These are phyloP conservation scores for Penicillium crustosum DNA, from an alignment of 2,329 filamentous ascomycete genomes.

Conservation along the genomic window DNA sequence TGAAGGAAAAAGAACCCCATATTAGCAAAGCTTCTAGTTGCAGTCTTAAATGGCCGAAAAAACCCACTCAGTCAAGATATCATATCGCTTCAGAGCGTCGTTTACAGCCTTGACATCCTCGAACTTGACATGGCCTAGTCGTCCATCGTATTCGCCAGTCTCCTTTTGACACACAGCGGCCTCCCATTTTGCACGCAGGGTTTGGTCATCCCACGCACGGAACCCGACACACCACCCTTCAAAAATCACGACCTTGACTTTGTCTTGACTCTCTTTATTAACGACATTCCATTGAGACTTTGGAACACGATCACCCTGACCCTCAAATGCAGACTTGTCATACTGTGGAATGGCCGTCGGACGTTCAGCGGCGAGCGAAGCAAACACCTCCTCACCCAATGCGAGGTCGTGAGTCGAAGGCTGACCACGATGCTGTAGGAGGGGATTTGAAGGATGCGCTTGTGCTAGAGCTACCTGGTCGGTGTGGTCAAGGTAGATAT, in stretches of 20 bases:
- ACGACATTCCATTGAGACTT: constrained; percentile 60
- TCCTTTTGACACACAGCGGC: constrained; percentile 48
- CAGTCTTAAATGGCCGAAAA: neutral
- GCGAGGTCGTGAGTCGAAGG: constrained; percentile 78
- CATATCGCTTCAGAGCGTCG: constrained; percentile 57
- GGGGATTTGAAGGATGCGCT: constrained; percentile 66
- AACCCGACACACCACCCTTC: constrained; percentile 94
- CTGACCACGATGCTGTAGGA: constrained; percentile 79
- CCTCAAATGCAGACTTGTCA: constrained; percentile 76
- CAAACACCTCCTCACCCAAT: constrained; percentile 64
- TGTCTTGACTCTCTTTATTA: constrained; percentile 37
- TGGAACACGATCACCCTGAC: constrained; percentile 72
- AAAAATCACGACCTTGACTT: constrained; percentile 68
- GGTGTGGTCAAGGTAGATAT: constrained; percentile 77
- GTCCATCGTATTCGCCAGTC: constrained; percentile 51
- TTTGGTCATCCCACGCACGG: constrained; percentile 59
- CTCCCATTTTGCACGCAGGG: constrained; percentile 56
- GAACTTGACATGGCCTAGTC: constrained; percentile 56
- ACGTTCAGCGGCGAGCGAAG: constrained; percentile 52
- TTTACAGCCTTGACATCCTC: constrained; percentile 61
- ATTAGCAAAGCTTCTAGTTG: constrained; percentile 14
- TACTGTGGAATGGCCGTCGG: constrained; percentile 69
- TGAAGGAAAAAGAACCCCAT: constrained; percentile 1
- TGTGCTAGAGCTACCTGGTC: constrained; percentile 66
- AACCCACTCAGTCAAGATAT: constrained; percentile 55